phyloP scores from a whole-genome alignment of 1,284 basidiomycete species.

The Trichosporon ovoides region DNA sequence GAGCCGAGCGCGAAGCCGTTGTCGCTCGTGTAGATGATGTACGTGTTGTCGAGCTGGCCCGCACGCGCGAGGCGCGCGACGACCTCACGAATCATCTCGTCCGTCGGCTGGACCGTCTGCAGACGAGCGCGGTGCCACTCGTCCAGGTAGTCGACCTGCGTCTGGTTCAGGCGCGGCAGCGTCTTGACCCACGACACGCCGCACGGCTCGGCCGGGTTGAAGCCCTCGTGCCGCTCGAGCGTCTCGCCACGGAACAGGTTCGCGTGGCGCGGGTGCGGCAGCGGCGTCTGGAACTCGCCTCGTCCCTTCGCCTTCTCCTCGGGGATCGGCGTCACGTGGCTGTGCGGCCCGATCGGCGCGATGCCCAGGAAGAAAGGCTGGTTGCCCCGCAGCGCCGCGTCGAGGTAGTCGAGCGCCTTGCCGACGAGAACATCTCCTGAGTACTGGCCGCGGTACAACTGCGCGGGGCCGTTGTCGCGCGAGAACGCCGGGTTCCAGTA shows the following conservation, averaged over 20 bases:
- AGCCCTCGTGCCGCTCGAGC: conserved; percentile 20
- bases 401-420: conserved; percentile 27
- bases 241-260: conserved; percentile 26
- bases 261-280: conserved; percentile 29
- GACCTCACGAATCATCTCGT: conserved; percentile 38
- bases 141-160: conserved; percentile 36
- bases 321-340: not conserved
- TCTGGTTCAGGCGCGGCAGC: conserved; percentile 33
- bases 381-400: not conserved
- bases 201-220: conserved; percentile 29
- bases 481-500: conserved; percentile 31
- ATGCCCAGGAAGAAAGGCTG: conserved; percentile 31
- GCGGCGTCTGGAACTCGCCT: conserved; percentile 4
- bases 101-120: conserved; percentile 31
- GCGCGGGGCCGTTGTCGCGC: conserved; percentile 23
- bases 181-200: conserved; percentile 39
- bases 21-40: conserved; percentile 39
- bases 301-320: not conserved
- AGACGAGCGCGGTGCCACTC: conserved; percentile 38
- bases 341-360: conserved; percentile 1
- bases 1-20: conserved; percentile 40
- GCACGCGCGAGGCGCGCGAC: conserved; percentile 29
- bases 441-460: conserved; percentile 26
- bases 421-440: conserved; percentile 32
- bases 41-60: conserved; percentile 38